Percentiles rank a stretch among this genome's conserved stretches.
Evolutionary conservation across 2,329 filamentous ascomycete species (phyloP).

Genomic region (Lachnellula hyalina): DNA sequence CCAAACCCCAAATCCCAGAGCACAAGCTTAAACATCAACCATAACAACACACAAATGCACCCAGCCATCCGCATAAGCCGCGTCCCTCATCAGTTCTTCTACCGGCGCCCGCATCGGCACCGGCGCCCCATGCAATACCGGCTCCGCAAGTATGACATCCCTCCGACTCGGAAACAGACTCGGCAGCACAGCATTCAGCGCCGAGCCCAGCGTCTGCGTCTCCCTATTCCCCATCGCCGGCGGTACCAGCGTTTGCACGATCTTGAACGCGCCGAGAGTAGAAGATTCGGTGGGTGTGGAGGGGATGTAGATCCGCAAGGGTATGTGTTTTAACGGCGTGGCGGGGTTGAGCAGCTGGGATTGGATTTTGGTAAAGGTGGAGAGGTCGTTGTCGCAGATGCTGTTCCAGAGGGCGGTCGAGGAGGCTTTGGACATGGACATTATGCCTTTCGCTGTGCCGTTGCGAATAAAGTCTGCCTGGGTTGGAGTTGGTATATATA

Average conservation of each 20-base stretch:
- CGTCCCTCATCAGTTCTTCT: slow-evolving; percentile 75
- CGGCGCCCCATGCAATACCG: slow-evolving; percentile 77
- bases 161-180: slow-evolving; percentile 80
- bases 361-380: slow-evolving; percentile 68
- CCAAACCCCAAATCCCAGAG: background rate
- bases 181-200: slow-evolving; percentile 70
- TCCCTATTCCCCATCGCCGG: slow-evolving; percentile 41
- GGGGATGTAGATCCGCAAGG: slow-evolving; percentile 80
- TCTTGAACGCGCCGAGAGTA: slow-evolving; percentile 53
- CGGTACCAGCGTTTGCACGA: slow-evolving; percentile 71
- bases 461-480: slow-evolving; percentile 59
- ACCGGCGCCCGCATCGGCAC: slow-evolving; percentile 76
- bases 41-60: slow-evolving; percentile 75
- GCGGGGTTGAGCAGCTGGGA: slow-evolving; percentile 71
- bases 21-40: slow-evolving; percentile 23
- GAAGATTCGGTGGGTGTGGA: slow-evolving; percentile 47
- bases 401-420: slow-evolving; percentile 61
- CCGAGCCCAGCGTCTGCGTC: slow-evolving; percentile 67
- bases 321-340: slow-evolving; percentile 73
- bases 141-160: slow-evolving; percentile 77
- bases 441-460: slow-evolving; percentile 65
- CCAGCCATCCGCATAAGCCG: slow-evolving; percentile 90
- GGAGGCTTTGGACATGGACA: slow-evolving; percentile 65
- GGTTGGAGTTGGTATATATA: background rate
- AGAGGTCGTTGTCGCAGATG: slow-evolving; percentile 63